These are phyloP conservation scores for Echium plantagineum DNA, from an alignment of 257 asterid species.

Conservation along the genomic window DNA sequence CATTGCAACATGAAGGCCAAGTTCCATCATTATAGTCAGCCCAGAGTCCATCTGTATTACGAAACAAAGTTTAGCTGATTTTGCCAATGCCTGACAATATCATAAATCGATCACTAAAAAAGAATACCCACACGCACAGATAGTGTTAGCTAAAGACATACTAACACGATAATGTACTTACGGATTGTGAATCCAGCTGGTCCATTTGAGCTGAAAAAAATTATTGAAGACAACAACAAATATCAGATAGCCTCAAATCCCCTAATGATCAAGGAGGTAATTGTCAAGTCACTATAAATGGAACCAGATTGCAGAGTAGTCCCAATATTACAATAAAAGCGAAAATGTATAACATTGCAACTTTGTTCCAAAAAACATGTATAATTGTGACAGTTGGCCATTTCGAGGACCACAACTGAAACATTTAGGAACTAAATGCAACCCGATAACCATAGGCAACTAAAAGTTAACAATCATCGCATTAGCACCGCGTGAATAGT, in stretches of 20 bases:
- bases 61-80: constrained; percentile 4
- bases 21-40: constrained; percentile 81
- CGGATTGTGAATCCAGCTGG: constrained; percentile 72
- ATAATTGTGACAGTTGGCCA: too few relatives aligned
- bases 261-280: not conserved
- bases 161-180: constrained; percentile 24
- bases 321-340: too few relatives aligned
- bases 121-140: too few relatives aligned
- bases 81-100: too few relatives aligned
- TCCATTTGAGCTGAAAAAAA: constrained; percentile 48
- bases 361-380: too few relatives aligned
- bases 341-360: too few relatives aligned
- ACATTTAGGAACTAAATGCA: too few relatives aligned
- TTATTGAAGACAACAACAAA: constrained; percentile 4
- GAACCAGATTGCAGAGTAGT: too few relatives aligned
- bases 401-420: too few relatives aligned
- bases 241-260: not conserved
- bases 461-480: not conserved
- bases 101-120: too few relatives aligned
- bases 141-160: not conserved
- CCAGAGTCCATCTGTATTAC: constrained; percentile 88
- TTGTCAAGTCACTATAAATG: too few relatives aligned
- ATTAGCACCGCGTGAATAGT: not conserved
- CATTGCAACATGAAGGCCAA: constrained; percentile 89
- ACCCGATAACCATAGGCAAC: too few relatives aligned